These are phyloP conservation scores for Spinacia oleracea DNA, from an alignment of 179 eudicot species.

Conservation along the genomic window DNA sequence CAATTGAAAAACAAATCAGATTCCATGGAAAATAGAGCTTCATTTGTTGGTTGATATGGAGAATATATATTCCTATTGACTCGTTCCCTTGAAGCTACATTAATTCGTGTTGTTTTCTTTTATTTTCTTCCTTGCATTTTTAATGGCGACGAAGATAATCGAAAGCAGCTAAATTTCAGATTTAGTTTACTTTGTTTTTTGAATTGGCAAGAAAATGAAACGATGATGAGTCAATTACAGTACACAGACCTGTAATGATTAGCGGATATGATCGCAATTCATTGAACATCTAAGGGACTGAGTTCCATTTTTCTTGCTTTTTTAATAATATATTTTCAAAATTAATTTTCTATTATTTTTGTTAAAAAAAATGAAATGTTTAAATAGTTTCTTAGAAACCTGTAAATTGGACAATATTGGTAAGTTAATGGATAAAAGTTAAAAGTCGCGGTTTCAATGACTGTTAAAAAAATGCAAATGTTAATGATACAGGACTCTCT, in stretches of 20 bases:
- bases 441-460: too few relatives aligned
- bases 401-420: too few relatives aligned
- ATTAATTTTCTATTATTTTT: slow-evolving; percentile 19
- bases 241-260: slow-evolving; percentile 90
- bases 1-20: not conserved
- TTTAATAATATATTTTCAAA: not conserved
- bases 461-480: too few relatives aligned
- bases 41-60: slow-evolving; percentile 70
- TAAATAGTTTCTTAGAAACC: too few relatives aligned
- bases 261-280: slow-evolving; percentile 84
- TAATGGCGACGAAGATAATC: not conserved
- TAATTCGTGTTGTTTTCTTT: slow-evolving; percentile 43
- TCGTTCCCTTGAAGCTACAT: slow-evolving; percentile 95
- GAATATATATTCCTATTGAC: slow-evolving; percentile 50
- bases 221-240: slow-evolving; percentile 52
- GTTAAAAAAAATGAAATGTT: too few relatives aligned
- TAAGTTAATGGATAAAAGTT: too few relatives aligned
- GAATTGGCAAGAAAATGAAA: not conserved
- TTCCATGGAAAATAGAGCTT: slow-evolving; percentile 34
- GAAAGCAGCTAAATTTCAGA: slow-evolving; percentile 3
- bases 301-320: slow-evolving; percentile 17
- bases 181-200: not conserved
- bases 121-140: not conserved
- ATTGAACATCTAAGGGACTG: slow-evolving; percentile 97
- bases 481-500: too few relatives aligned